These are phyloP conservation scores for Styphnolobium japonicum DNA, from an alignment of 306 rosid genomes.

Conservation along the genomic window DNA sequence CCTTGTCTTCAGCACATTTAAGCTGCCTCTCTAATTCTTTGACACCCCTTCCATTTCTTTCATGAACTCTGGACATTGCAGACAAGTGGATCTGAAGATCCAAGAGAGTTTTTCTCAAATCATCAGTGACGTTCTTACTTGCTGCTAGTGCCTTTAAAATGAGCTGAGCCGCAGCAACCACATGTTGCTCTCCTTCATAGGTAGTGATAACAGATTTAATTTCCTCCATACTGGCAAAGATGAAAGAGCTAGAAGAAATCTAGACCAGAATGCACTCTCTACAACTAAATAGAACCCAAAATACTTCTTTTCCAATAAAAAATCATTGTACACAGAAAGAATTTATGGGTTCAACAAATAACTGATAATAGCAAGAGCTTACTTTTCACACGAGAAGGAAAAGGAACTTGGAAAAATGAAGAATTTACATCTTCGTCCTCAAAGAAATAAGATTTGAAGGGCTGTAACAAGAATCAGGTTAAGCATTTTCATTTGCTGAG, in stretches of 20 bases:
- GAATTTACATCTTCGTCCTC: neutral
- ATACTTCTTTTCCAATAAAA: neutral
- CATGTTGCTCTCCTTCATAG: constrained; percentile 48
- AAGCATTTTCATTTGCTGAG: too few relatives aligned
- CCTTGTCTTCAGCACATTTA: constrained; percentile 37
- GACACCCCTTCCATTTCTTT: constrained; percentile 16
- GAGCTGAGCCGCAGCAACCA: constrained; percentile 62
- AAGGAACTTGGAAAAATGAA: neutral
- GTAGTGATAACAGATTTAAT: constrained; percentile 26
- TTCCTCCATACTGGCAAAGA: constrained; percentile 43
- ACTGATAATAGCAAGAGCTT: neutral
- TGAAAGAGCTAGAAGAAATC: neutral
- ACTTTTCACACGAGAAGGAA: neutral
- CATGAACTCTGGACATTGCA: constrained; percentile 37
- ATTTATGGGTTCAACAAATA: too few relatives aligned
- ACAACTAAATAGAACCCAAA: constrained; percentile 4
- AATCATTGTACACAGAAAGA: neutral
- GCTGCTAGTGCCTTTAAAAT: constrained; percentile 50
- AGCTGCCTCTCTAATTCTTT: constrained; percentile 41
- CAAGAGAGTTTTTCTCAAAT: constrained; percentile 49
- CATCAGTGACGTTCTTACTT: constrained; percentile 38
- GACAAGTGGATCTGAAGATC: constrained; percentile 59
- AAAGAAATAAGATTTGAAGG: too few relatives aligned
- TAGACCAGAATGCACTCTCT: neutral
- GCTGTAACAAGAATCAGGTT: too few relatives aligned